Conservation (phyloP, 164 flowering plant genomes). For the Euptelea pleiosperma region DNA sequence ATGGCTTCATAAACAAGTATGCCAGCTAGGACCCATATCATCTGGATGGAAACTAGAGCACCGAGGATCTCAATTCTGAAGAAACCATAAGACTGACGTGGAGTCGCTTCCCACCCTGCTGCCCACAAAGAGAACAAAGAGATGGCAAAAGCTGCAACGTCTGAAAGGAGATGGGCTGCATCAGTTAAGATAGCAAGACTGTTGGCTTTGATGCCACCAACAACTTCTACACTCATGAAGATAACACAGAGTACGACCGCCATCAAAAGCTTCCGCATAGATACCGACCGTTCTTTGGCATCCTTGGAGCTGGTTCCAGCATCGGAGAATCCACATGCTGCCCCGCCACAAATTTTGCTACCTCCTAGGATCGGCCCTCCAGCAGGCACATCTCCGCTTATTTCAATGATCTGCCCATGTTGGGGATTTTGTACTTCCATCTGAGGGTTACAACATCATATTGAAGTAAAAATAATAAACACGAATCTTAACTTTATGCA, state of each 20-base stretch:
- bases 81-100: slow-evolving; percentile 84
- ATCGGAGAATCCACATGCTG: slow-evolving; percentile 77
- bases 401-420: slow-evolving; percentile 52
- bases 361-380: slow-evolving; percentile 28
- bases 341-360: slow-evolving; percentile 55
- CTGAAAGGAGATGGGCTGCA: slow-evolving; percentile 85
- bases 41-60: slow-evolving; percentile 80
- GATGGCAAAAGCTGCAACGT: slow-evolving; percentile 91
- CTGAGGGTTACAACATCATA: slow-evolving; percentile 31
- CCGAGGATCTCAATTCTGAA: slow-evolving; percentile 88
- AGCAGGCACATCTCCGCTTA: slow-evolving; percentile 33
- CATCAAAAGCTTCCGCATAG: slow-evolving; percentile 63
- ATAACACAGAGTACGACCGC: slow-evolving; percentile 65
- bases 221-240: slow-evolving; percentile 79
- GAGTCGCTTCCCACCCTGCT: slow-evolving; percentile 92
- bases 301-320: slow-evolving; percentile 46
- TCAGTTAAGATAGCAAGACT: slow-evolving; percentile 87
- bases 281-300: slow-evolving; percentile 62
- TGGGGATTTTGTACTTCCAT: slow-evolving; percentile 51
- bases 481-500: neutral
- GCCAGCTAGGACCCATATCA: slow-evolving; percentile 89
- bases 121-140: slow-evolving; percentile 90
- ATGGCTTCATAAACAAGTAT: slow-evolving; percentile 87
- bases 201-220: slow-evolving; percentile 83
- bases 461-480: neutral